A percentile compares a stretch with the other conserved stretches of the same genome.
These are phyloP conservation scores for Colletotrichum nymphaeae DNA, from an alignment of 2,329 filamentous ascomycete genomes.

Conservation along the genomic window DNA sequence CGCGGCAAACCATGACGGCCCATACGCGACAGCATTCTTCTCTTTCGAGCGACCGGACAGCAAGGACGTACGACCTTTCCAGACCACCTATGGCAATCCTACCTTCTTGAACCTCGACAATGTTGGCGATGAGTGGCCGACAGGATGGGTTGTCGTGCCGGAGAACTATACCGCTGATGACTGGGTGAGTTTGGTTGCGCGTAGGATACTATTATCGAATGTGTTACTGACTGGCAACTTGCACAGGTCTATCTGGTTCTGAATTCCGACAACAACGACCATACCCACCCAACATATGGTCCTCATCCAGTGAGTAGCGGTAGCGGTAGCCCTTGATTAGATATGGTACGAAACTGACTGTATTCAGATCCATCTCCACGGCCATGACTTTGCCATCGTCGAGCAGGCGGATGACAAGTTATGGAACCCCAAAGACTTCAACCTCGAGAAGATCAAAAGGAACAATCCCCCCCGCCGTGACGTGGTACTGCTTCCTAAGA, in stretches of 20 bases:
- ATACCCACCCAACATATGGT: not conserved
- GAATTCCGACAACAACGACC: not conserved
- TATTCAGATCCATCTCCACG: conserved; percentile 57
- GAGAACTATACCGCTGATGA: conserved; percentile 35
- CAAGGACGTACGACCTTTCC: conserved; percentile 22
- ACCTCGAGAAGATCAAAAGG: too few relatives aligned
- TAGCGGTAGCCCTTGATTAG: not conserved
- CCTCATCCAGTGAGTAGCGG: conserved; percentile 8
- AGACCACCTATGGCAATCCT: conserved; percentile 55
- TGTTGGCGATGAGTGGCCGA: conserved; percentile 23
- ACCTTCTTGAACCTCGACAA: conserved; percentile 45
- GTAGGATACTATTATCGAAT: not conserved
- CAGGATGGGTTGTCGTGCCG: conserved; percentile 34
- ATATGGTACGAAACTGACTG: not conserved
- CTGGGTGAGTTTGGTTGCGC: conserved; percentile 27
- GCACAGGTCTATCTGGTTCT: conserved; percentile 13
- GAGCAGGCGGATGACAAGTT: conserved; percentile 40
- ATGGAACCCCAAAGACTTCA: not conserved
- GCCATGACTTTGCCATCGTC: conserved; percentile 60
- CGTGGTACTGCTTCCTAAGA: conserved; percentile 56
- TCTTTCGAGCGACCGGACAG: conserved; percentile 6
- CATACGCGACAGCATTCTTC: conserved; percentile 41
- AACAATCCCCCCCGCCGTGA: conserved; percentile 62
- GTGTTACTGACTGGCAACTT: not conserved
- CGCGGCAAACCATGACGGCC: not conserved